Percentiles rank a stretch among this genome's conserved stretches.
These are phyloP conservation scores for Ceratocystis eucalypticola DNA, from an alignment of 2,329 filamentous ascomycete species.

Conservation along the genomic window DNA sequence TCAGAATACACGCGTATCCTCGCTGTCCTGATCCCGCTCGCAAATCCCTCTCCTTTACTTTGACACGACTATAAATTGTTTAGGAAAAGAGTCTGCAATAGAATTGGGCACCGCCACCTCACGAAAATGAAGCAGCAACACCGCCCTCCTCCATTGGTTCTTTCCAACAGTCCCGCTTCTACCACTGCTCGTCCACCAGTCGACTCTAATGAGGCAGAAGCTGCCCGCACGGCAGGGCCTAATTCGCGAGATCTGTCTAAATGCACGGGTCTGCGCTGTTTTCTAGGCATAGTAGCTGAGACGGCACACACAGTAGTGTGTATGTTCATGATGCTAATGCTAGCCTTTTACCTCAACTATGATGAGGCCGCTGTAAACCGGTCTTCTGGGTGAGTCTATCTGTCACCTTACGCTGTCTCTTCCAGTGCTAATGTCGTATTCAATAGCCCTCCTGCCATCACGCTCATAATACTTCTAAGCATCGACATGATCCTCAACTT, in stretches of 20 bases:
- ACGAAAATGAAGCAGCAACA: constrained; percentile 4
- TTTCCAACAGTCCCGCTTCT: background rate
- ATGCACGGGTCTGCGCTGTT: background rate
- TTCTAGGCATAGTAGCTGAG: constrained; percentile 25
- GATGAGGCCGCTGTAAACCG: constrained; percentile 21
- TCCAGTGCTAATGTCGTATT: constrained; percentile 4
- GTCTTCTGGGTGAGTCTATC: constrained; percentile 8
- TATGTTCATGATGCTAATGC: constrained; percentile 25
- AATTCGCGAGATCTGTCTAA: background rate
- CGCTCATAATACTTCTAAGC: constrained; percentile 25
- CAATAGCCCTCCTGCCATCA: constrained; percentile 24
- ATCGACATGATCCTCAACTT: constrained; percentile 29
- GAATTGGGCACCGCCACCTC: too few species aligned
- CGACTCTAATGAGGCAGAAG: background rate
- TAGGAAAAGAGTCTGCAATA: too few species aligned
- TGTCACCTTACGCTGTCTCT: background rate
- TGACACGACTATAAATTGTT: too few species aligned
- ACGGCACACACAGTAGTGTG: constrained; percentile 26
- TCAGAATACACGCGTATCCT: background rate
- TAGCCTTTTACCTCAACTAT: constrained; percentile 26
- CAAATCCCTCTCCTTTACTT: background rate
- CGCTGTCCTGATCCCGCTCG: background rate
- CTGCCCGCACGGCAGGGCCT: background rate
- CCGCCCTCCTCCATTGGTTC: constrained; percentile 12
- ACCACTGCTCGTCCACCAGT: background rate